These are phyloP conservation scores for Tulasnella calospora DNA, from an alignment of 768 basidiomycete genomes.

Conservation along the genomic window DNA sequence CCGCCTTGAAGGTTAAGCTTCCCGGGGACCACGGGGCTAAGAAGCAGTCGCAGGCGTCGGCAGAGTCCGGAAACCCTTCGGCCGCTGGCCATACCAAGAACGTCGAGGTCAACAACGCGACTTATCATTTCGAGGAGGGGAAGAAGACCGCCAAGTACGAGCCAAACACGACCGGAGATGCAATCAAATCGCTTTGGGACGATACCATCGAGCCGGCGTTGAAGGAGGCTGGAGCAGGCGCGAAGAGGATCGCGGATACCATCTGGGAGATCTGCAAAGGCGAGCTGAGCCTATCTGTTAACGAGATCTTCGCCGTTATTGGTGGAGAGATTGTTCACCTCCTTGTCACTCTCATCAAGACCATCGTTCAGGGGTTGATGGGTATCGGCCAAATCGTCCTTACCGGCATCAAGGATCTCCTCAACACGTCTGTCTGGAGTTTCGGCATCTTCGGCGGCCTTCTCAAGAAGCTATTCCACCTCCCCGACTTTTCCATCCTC, in stretches of 20 bases:
- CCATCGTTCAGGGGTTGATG: slow-evolving; percentile 4
- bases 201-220: not conserved
- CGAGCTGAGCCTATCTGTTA: not conserved
- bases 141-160: not conserved
- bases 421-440: slow-evolving; percentile 5
- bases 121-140: slow-evolving; percentile 18
- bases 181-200: not conserved
- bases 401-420: not conserved
- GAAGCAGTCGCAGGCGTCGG: not conserved
- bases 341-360: slow-evolving; percentile 11
- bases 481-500: not conserved
- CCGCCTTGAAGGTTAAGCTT: not conserved
- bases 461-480: slow-evolving; percentile 7
- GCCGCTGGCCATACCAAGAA: not conserved
- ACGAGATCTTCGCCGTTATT: not conserved
- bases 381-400: not conserved
- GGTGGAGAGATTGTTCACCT: not conserved
- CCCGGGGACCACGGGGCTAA: not conserved
- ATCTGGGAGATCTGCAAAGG: not conserved
- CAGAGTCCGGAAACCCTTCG: not conserved
- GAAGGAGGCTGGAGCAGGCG: not conserved
- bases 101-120: slow-evolving; percentile 10
- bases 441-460: slow-evolving; percentile 18
- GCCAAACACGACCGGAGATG: not conserved
- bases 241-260: not conserved